A percentile compares a stretch with the other conserved stretches of the same genome.
Conservation (phyloP, 306 rosid species). For the Dalbergia cultrata region DNA sequence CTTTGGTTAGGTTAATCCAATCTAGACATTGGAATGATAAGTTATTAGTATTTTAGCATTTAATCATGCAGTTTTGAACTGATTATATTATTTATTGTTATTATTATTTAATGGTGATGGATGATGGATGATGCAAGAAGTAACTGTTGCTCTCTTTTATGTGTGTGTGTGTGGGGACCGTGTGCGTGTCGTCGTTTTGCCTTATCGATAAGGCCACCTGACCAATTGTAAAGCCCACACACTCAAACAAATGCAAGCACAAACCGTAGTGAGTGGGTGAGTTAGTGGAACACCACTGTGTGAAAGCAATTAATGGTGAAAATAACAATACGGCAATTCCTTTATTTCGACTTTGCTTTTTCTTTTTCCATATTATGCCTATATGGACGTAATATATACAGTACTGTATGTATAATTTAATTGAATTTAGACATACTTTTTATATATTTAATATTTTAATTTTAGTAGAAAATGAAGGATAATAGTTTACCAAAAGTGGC, state of each 20-base stretch:
- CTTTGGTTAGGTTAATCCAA: no score
- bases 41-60: no score
- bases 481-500: background rate
- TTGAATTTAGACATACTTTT: no score
- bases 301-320: background rate
- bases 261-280: background rate
- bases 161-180: background rate
- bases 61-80: background rate
- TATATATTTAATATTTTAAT: no score
- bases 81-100: background rate
- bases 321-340: no score
- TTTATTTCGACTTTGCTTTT: no score
- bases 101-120: background rate
- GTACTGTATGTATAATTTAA: no score
- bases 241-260: background rate
- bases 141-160: background rate
- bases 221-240: conserved; percentile 2
- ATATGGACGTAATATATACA: no score
- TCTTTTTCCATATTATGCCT: no score
- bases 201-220: background rate
- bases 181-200: background rate
- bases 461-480: no score
- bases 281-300: background rate
- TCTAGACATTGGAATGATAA: no score
- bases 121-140: background rate